Evolutionary conservation across 805 yeast species (phyloP), one percentile per base, ranked within the genome.

Genomic region (Kodamaea hsintzibuensis): DNA sequence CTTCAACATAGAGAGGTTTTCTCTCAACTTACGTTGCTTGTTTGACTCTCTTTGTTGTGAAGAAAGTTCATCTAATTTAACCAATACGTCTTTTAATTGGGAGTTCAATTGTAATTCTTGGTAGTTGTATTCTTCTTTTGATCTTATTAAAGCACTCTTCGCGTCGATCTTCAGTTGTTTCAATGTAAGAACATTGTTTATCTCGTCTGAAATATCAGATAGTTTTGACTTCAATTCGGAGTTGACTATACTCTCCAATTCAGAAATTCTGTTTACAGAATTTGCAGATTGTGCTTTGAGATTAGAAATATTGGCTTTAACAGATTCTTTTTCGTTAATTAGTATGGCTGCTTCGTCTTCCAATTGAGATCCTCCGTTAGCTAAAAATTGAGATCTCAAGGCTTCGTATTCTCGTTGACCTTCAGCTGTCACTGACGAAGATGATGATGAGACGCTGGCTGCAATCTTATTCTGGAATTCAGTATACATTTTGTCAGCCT

Each of bases 31-130:
- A 49, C 80, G 78, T 57, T 91, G 96, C 57, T 83, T 82, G 42
- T 81, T 81, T 0, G 91, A 77, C 61, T 89, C 97, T 59, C 93
- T 82, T 66, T 85, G 88, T 54, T 79, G 83, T 0, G 96, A 91
- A 49, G 83, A 84, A 38, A 89, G 70, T 51, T 89, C 96, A 56
- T 88, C 88, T 46, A 93, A 72, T 60, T 80, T 80, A 1, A 80
- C 59, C 27, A 88, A 72, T 0, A 84, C 77, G 33, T 82, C 86
- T 57, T 84, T 80, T 54, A 92, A 72, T 56, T 83, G 81, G 7
- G 84, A 73, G 57, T 85, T 87, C n/a, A 89, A 63, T 54, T 83
- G 85, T 38, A 76, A 73, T 61, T 86, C 93, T 57, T 81, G 77
- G 35, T 66, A 70, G 16, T 68, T 62, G 19, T 67, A 63, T 18